Evolutionary conservation across 805 yeast species (phyloP).

Genomic region (Kluyveromyces lactis): DNA sequence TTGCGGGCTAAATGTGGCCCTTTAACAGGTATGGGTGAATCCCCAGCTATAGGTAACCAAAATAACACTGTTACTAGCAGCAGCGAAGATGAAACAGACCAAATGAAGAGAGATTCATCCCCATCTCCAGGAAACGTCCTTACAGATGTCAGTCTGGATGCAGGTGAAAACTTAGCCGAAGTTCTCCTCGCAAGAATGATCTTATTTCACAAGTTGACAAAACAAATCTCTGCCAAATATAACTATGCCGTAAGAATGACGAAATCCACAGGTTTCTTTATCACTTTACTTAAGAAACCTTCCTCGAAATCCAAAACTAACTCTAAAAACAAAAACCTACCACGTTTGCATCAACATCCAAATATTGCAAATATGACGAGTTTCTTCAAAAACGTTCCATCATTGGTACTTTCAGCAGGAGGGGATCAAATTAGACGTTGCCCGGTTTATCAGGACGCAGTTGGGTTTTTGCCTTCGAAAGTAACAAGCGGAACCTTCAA

Average conservation of each 20-base stretch:
- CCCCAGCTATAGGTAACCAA: constrained; percentile 15
- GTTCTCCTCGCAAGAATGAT: constrained; percentile 35
- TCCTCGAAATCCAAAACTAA: constrained; percentile 11
- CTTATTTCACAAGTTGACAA: constrained; percentile 33
- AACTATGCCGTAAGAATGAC: constrained; percentile 63
- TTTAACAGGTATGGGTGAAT: constrained; percentile 28
- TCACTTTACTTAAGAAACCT: constrained; percentile 31
- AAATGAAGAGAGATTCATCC: constrained; percentile 18
- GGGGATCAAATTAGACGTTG: constrained; percentile 29
- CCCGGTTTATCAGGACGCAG: constrained; percentile 31
- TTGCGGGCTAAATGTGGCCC: constrained; percentile 41
- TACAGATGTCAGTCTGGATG: constrained; percentile 29
- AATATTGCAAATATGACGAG: constrained; percentile 22
- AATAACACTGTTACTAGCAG: constrained; percentile 12
- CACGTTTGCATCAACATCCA: constrained; percentile 14
- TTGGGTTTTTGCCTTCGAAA: constrained; percentile 24
- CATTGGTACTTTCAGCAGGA: constrained; percentile 25
- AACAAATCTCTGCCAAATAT: constrained; percentile 46
- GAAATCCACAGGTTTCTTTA: constrained; percentile 43
- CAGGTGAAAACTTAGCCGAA: constrained; percentile 32
- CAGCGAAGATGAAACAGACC: constrained; percentile 24
- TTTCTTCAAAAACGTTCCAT: constrained; percentile 27
- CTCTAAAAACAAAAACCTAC: constrained; percentile 1
- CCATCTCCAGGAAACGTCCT: constrained; percentile 21
- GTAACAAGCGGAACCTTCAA: constrained; percentile 5